Conservation (phyloP, 495 filamentous ascomycete genomes). For the Glutinoglossum americanum region DNA sequence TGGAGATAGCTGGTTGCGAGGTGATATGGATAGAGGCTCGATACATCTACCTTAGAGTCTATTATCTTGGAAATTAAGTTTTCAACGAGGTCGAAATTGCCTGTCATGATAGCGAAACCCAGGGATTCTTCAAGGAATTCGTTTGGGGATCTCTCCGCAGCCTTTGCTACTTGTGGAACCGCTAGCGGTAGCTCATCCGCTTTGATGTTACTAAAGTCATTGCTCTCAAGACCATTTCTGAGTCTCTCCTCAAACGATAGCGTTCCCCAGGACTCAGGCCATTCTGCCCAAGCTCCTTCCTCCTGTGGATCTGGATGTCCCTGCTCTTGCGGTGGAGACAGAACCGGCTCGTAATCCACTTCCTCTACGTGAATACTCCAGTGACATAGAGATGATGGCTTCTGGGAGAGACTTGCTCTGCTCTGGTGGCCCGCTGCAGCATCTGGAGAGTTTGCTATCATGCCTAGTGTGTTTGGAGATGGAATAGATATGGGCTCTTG, state of each 20-base stretch:
- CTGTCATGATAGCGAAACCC: constrained; percentile 22
- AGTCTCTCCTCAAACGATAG: constrained; percentile 10
- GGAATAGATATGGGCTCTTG: constrained; percentile 1
- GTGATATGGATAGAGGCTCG: constrained; percentile 22
- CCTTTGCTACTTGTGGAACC: constrained; percentile 10
- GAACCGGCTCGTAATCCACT: neutral
- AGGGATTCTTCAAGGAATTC: constrained; percentile 17
- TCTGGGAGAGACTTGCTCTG: neutral
- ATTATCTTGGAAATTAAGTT: no score
- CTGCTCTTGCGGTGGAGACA: constrained; percentile 7
- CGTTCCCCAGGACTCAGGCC: constrained; percentile 6
- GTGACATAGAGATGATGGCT: neutral
- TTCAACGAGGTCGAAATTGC: no score
- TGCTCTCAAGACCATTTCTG: constrained; percentile 12
- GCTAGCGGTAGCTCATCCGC: constrained; percentile 13
- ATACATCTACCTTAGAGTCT: no score
- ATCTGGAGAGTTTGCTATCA: neutral
- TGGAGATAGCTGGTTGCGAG: constrained; percentile 20
- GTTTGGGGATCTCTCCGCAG: constrained; percentile 11
- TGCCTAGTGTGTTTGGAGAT: neutral
- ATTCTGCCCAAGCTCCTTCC: constrained; percentile 13
- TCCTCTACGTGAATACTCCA: neutral
- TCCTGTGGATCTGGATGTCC: no score
- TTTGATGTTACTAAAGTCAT: constrained; percentile 16
- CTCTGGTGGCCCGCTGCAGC: neutral